phyloP scores from a whole-genome alignment of 371 early-diverging fungal genomes.

The Rhizopus stolonifer region DNA sequence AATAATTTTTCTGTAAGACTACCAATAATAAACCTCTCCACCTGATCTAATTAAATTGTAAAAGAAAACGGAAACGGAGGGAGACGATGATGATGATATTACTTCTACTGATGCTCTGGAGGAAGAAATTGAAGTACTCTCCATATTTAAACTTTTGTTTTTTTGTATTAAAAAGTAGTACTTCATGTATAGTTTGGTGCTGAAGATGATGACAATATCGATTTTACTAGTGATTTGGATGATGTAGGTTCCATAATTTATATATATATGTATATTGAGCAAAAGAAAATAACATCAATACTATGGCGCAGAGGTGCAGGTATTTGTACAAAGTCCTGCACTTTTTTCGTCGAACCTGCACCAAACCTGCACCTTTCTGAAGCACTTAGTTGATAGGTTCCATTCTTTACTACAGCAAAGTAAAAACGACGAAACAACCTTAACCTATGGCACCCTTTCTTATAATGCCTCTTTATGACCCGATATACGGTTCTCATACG shows the following conservation, averaged over 20 bases:
- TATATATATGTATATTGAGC: slow-evolving; percentile 5
- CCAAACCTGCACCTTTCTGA: no score
- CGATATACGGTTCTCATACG: no score
- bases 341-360: no score
- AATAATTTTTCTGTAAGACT: slow-evolving; percentile 7
- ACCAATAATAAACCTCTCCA: slow-evolving; percentile 1
- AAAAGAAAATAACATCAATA: slow-evolving; percentile 3
- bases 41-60: slow-evolving; percentile 2
- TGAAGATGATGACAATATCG: slow-evolving; percentile 6
- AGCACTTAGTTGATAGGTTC: no score
- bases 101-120: slow-evolving; percentile 3
- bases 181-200: slow-evolving; percentile 4
- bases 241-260: slow-evolving; percentile 4
- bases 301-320: no score
- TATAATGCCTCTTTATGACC: no score
- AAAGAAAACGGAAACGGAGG: slow-evolving; percentile 4
- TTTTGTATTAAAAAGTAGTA: slow-evolving; percentile 5
- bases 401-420: no score
- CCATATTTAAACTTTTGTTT: slow-evolving; percentile 6
- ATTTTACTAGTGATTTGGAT: slow-evolving; percentile 1
- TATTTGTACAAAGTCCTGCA: no score
- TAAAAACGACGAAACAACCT: no score
- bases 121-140: slow-evolving; percentile 3
- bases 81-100: slow-evolving; percentile 5
- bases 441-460: no score